Conservation (phyloP, 2,329 filamentous ascomycete genomes). For the Falciphora oryzae region DNA sequence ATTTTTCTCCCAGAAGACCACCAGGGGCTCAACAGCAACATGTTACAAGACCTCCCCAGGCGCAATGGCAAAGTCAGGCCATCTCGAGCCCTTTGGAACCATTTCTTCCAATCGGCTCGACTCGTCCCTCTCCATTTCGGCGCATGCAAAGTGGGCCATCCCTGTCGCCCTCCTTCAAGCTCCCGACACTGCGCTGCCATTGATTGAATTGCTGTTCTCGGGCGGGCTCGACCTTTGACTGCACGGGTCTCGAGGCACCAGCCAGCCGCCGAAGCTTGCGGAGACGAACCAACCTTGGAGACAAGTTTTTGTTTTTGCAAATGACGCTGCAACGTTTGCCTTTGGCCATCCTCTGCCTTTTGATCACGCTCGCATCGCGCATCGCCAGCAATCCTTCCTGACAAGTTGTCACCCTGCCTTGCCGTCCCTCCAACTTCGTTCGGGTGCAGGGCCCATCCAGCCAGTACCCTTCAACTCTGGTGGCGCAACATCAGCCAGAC, state of each 20-base stretch:
- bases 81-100: conserved; percentile 8
- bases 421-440: not conserved
- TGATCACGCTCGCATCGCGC: not conserved
- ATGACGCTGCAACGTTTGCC: not conserved
- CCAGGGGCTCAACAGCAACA: conserved; percentile 10
- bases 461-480: not conserved
- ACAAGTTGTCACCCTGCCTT: too few relatives aligned
- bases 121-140: conserved; percentile 2
- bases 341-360: not conserved
- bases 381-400: not conserved
- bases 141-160: conserved; percentile 1
- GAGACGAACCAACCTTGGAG: not conserved
- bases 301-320: not conserved
- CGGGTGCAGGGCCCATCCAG: not conserved
- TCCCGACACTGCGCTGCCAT: not conserved
- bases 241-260: not conserved
- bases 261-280: not conserved
- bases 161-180: not conserved
- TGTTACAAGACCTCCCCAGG: conserved; percentile 11
- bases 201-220: not conserved
- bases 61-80: conserved; percentile 12
- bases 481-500: not conserved
- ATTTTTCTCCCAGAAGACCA: conserved; percentile 9
- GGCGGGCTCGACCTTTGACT: not conserved
- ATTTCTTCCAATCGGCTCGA: conserved; percentile 10